Evolutionary conservation across 2,329 filamentous ascomycete genomes (phyloP).

Genomic region (Xylaria arbuscula): DNA sequence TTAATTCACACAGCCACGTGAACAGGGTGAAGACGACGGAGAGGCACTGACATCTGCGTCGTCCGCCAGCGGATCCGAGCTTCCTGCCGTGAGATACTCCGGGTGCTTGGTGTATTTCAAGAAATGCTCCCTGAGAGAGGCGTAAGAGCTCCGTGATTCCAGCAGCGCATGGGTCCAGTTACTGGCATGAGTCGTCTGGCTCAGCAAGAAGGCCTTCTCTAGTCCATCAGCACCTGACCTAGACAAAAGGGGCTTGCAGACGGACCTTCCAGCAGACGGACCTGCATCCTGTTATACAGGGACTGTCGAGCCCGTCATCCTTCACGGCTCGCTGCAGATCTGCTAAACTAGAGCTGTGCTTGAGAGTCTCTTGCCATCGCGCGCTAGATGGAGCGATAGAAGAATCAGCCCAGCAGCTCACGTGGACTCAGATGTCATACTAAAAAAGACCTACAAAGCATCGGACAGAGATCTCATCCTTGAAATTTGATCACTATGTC

Average conservation of each 20-base stretch:
- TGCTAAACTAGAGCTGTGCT: conserved; percentile 66
- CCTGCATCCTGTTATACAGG: conserved; percentile 78
- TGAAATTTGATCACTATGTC: conserved; percentile 24
- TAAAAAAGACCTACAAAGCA: conserved; percentile 45
- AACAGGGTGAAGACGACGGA: neutral
- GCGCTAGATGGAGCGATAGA: conserved; percentile 56
- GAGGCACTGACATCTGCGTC: conserved; percentile 65
- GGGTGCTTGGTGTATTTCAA: conserved; percentile 86
- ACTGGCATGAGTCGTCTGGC: conserved; percentile 71
- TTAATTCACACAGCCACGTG: conserved; percentile 31
- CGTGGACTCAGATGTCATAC: neutral
- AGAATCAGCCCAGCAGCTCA: conserved; percentile 17
- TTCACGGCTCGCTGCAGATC: conserved; percentile 74
- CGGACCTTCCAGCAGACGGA: conserved; percentile 92
- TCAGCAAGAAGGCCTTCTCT: conserved; percentile 81
- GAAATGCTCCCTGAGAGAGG: conserved; percentile 76
- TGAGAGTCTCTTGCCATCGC: conserved; percentile 75
- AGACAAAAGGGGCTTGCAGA: conserved; percentile 6
- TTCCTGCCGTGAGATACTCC: conserved; percentile 76
- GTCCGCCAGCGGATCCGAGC: conserved; percentile 86
- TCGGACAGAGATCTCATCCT: conserved; percentile 50
- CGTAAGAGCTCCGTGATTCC: conserved; percentile 79
- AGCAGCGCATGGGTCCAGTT: conserved; percentile 76
- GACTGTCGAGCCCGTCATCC: conserved; percentile 67
- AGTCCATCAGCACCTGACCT: conserved; percentile 15